Base-by-base conservation (phyloP, 2,329 filamentous ascomycete species). In the Xylaria sp. region DNA sequence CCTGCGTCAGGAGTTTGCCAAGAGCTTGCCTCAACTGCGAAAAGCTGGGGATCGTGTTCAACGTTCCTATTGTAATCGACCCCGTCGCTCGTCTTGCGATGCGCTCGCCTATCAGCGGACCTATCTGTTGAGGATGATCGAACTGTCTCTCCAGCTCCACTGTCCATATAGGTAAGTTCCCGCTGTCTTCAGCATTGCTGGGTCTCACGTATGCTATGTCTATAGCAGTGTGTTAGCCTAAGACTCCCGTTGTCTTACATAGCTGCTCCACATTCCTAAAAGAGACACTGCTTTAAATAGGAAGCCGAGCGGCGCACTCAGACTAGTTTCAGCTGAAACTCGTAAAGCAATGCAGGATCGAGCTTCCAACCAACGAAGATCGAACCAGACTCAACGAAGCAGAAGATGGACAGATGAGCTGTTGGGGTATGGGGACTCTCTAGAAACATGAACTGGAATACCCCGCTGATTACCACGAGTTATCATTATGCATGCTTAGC, bases 271-370 rank as follows among this genome's bases (percentile, higher is more conserved):
- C 65, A 69, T 69, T 69, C 70, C 69, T 28, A 54, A 67, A 64
- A 61, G 50, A 60, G 62, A 63, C 44, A 55, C 39, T 50, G 61
- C 71, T 69, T 71, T 63, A 71, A 69, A 70, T 70, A 72, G 65
- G 65, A 69, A 61, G 41, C 66, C 31, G 51, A 62, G 64, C 57
- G 34, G 65, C 34, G 57, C 57, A 58, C 67, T 69, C 44, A 46
- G 15, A 46, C 41, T 46, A 57, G 58, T 50, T 44, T 31, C 41
- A 71, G 66, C 71, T 73, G 71, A 71, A 72, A 72, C 70, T 65
- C 48, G 58, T 63, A 50, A 58, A 64, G 54, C 51, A 64, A 71
- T 69, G 71, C 71, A 72, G 69, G 70, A 46, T 69, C 31, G 62
- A 51, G 25, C 34, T 50, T 55, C 59, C 55, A 58, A 58, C 62